Conservation (phyloP, 768 basidiomycete genomes). For the Podaxis sp. region DNA sequence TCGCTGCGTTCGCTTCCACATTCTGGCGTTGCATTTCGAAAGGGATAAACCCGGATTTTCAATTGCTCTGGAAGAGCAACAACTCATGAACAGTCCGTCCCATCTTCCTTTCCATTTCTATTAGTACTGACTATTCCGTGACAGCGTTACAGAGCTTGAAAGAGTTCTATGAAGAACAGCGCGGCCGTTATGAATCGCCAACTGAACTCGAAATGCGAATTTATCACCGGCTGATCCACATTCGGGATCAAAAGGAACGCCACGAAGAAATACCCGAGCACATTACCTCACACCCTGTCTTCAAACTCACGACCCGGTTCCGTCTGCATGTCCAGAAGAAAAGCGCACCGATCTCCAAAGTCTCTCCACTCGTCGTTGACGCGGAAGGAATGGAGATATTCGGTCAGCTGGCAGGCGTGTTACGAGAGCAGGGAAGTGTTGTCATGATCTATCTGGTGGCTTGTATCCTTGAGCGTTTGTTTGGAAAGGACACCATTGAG, state of each 20-base stretch:
- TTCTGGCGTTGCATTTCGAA: constrained; percentile 73
- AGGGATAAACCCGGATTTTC: constrained; percentile 60
- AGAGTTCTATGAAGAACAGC: constrained; percentile 89
- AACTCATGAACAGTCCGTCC: constrained; percentile 79
- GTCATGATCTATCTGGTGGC: constrained; percentile 87
- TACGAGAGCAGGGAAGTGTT: constrained; percentile 63
- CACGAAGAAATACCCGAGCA: constrained; percentile 69
- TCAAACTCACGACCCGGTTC: constrained; percentile 81
- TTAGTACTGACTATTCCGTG: background rate
- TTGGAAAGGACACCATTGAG: constrained; percentile 78
- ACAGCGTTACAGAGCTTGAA: constrained; percentile 89
- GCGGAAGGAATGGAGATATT: constrained; percentile 68
- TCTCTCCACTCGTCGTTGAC: constrained; percentile 63
- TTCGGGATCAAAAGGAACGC: constrained; percentile 80
- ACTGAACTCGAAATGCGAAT: constrained; percentile 96
- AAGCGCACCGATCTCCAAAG: constrained; percentile 74
- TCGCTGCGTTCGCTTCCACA: constrained; percentile 92
- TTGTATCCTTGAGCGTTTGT: constrained; percentile 84
- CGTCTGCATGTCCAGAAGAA: constrained; percentile 77
- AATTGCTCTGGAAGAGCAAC: constrained; percentile 78
- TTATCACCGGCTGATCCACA: constrained; percentile 90
- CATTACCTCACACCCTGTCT: constrained; percentile 71
- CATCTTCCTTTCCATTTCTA: constrained; percentile 5
- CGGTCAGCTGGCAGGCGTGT: constrained; percentile 55
- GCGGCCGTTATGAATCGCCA: constrained; percentile 62